Evolutionary conservation across 139 green algal species (phyloP).

Genomic region (Mychonastes homosphaera): DNA sequence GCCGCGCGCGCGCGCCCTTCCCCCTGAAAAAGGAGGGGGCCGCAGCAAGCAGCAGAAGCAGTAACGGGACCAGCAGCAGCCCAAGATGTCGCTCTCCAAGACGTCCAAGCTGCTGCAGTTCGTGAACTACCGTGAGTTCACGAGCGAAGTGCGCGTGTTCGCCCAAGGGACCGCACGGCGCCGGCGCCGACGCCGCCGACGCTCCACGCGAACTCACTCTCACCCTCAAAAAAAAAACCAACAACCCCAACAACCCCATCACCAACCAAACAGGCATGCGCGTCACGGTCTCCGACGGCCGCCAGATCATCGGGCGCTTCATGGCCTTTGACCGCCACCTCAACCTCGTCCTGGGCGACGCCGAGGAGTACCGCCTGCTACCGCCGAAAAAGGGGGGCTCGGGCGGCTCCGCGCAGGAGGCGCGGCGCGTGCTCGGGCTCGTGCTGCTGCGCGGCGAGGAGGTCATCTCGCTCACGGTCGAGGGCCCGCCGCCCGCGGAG

Average conservation of each 20-base stretch:
- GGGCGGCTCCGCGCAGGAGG: conserved; percentile 68
- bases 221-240: too few species aligned
- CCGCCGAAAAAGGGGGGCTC: conserved; percentile 90
- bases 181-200: background rate
- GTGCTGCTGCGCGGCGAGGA: conserved; percentile 91
- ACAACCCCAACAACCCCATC: too few species aligned
- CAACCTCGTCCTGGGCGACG: conserved; percentile 95
- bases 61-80: conserved; percentile 14
- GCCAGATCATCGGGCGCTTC: conserved; percentile 94
- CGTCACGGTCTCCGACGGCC: conserved; percentile 66
- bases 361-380: conserved; percentile 90
- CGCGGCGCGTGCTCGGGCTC: conserved; percentile 86
- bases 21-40: too few species aligned
- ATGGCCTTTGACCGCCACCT: conserved; percentile 99
- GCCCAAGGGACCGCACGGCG: background rate
- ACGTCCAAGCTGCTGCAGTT: conserved; percentile 94
- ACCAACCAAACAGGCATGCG: conserved; percentile 79
- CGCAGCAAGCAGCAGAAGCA: too few species aligned
- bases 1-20: too few species aligned
- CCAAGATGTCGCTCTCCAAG: conserved; percentile 67
- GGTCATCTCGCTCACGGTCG: conserved; percentile 88
- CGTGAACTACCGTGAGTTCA: conserved; percentile 88
- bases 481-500: conserved; percentile 86
- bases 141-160: background rate
- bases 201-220: background rate